These are phyloP conservation scores for Protostelium mycophagum DNA, from an alignment of 78 protist genomes.

Conservation along the genomic window DNA sequence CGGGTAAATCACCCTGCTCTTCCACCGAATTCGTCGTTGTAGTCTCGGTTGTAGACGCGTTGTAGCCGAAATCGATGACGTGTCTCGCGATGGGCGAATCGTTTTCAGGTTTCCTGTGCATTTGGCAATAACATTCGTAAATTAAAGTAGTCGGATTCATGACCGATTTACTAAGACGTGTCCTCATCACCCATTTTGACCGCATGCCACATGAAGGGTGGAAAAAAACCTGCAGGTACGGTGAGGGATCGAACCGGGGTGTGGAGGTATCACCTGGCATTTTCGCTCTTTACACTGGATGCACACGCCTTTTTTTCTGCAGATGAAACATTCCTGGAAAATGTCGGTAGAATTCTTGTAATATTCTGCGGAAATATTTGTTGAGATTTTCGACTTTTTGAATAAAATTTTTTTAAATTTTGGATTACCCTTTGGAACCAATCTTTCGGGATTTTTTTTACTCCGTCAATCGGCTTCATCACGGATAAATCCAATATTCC, in stretches of 20 bases:
- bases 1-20: background rate
- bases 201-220: background rate
- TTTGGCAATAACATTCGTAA: background rate
- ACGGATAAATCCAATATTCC: background rate
- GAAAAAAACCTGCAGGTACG: background rate
- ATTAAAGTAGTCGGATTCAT: background rate
- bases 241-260: no score
- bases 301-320: background rate
- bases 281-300: background rate
- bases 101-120: background rate
- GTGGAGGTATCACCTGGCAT: no score
- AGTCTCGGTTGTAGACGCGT: background rate
- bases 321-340: background rate
- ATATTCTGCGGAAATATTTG: background rate
- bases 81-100: background rate
- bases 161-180: background rate
- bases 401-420: no score
- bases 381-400: background rate
- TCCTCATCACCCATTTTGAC: background rate
- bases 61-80: background rate
- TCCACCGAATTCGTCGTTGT: no score
- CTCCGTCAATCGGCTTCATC: background rate
- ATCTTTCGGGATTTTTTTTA: background rate
- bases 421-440: background rate
- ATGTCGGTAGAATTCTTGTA: background rate